These are phyloP conservation scores for Ceratocystis destructans DNA, from an alignment of 2,329 filamentous ascomycete species.

Conservation along the genomic window DNA sequence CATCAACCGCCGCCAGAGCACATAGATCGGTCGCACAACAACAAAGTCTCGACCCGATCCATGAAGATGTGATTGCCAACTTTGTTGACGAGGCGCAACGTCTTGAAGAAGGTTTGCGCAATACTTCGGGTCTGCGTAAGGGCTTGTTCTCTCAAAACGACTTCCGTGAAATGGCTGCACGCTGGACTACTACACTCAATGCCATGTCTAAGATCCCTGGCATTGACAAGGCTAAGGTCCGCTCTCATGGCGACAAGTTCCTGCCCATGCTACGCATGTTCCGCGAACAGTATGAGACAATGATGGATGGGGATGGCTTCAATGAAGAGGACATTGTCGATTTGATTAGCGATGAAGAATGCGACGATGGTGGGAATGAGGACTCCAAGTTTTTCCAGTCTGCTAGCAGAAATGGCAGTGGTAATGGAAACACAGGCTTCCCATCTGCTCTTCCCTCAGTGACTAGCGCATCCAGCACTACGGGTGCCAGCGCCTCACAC, in stretches of 20 bases:
- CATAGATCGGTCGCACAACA: constrained; percentile 25
- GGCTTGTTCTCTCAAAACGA: constrained; percentile 55
- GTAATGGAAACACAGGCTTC: constrained; percentile 16
- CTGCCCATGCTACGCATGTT: constrained; percentile 42
- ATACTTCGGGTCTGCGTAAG: constrained; percentile 41
- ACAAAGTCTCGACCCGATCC: constrained; percentile 38
- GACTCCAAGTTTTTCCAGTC: constrained; percentile 37
- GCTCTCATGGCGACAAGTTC: constrained; percentile 46
- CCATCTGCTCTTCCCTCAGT: not conserved
- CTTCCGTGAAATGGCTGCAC: constrained; percentile 58
- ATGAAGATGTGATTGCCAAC: constrained; percentile 47
- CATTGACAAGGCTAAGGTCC: constrained; percentile 49
- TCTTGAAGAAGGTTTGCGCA: constrained; percentile 47
- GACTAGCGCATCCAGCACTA: not conserved
- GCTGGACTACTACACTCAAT: constrained; percentile 47
- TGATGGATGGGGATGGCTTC: constrained; percentile 29
- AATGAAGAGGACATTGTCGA: constrained; percentile 37
- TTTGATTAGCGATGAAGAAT: constrained; percentile 36
- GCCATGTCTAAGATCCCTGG: constrained; percentile 50
- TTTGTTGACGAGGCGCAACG: constrained; percentile 52
- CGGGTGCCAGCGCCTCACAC: constrained; percentile 18
- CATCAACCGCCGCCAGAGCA: constrained; percentile 1
- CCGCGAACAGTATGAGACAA: constrained; percentile 35
- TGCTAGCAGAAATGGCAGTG: constrained; percentile 29
- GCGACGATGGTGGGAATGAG: constrained; percentile 28